Conservation (phyloP, 139 green algal genomes). For the Zygnema circumcarinatum region DNA sequence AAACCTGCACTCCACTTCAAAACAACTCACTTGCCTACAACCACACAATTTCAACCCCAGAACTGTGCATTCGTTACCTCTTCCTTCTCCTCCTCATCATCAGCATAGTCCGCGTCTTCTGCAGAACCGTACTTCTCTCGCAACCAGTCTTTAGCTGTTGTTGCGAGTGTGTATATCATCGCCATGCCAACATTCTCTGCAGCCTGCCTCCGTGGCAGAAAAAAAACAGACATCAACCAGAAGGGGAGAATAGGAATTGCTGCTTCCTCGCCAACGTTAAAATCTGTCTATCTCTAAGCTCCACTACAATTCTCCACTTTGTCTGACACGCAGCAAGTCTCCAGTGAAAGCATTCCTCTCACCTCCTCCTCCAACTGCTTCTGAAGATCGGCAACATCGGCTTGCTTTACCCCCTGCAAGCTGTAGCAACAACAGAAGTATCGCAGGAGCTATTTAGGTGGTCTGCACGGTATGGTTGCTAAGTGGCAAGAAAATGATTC, state of each 20-base stretch:
- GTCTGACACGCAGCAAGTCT: too few species aligned
- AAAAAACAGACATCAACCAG: not conserved
- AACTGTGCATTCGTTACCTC: too few species aligned
- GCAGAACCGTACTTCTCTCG: constrained; percentile 43
- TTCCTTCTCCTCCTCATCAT: constrained; percentile 47
- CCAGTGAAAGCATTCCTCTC: too few species aligned
- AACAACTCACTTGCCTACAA: too few species aligned
- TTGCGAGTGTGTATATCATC: constrained; percentile 59
- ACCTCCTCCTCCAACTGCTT: constrained; percentile 53
- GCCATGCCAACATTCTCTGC: constrained; percentile 55
- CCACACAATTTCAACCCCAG: too few species aligned
- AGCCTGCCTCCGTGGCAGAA: constrained; percentile 15
- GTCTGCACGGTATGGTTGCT: too few species aligned
- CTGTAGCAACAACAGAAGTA: constrained; percentile 31
- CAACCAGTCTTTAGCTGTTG: constrained; percentile 56
- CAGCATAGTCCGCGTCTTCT: constrained; percentile 34
- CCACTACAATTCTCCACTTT: not conserved
- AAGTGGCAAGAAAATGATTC: too few species aligned
- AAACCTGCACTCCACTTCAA: too few species aligned
- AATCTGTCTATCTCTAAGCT: not conserved
- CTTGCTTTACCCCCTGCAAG: constrained; percentile 44
- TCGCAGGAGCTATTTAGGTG: not conserved
- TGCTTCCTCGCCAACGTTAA: not conserved
- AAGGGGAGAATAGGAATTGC: not conserved
- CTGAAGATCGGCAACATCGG: constrained; percentile 33